phyloP scores from a whole-genome alignment of 177 flowering plant genomes.

The Vitis hybrid region DNA sequence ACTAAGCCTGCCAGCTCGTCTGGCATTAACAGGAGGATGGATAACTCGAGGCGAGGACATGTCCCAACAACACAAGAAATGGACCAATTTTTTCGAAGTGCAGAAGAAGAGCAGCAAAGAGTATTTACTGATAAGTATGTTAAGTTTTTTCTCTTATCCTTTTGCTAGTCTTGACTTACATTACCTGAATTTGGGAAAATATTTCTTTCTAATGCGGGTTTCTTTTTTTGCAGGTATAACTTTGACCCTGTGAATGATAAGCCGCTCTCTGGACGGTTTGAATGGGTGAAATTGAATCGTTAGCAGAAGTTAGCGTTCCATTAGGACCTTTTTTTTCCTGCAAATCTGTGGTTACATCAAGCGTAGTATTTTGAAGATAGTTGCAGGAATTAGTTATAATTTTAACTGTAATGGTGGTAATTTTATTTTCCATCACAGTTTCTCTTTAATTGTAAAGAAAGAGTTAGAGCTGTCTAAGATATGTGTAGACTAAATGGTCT shows the following conservation, averaged over 20 bases:
- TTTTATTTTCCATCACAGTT: constrained; percentile 35
- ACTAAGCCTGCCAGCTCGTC: constrained; percentile 33
- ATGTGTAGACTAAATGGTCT: constrained; percentile 60
- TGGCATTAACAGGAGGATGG: constrained; percentile 23
- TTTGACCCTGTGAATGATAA: constrained; percentile 59
- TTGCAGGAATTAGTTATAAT: constrained; percentile 23
- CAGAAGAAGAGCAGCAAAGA: constrained; percentile 52
- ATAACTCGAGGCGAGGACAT: constrained; percentile 19
- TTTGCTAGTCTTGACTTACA: not conserved
- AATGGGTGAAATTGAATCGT: constrained; percentile 55
- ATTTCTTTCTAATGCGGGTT: not conserved
- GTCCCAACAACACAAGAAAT: constrained; percentile 55
- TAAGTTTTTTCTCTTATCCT: not conserved
- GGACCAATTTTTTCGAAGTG: constrained; percentile 57
- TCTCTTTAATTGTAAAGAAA: constrained; percentile 42
- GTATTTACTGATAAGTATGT: constrained; percentile 53
- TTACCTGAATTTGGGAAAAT: not conserved
- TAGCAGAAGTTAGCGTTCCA: constrained; percentile 27
- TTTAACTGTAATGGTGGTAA: constrained; percentile 29
- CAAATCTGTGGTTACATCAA: constrained; percentile 21
- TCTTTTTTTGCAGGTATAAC: constrained; percentile 53
- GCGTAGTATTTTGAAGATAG: constrained; percentile 19
- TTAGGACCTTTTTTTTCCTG: constrained; percentile 26
- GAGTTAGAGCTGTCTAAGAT: constrained; percentile 26
- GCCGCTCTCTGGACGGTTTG: constrained; percentile 67